A percentile compares a stretch with the other conserved stretches of the same genome.
Conservation (phyloP, 768 basidiomycete species). For the Krasilnikovozyma curviuscula region DNA sequence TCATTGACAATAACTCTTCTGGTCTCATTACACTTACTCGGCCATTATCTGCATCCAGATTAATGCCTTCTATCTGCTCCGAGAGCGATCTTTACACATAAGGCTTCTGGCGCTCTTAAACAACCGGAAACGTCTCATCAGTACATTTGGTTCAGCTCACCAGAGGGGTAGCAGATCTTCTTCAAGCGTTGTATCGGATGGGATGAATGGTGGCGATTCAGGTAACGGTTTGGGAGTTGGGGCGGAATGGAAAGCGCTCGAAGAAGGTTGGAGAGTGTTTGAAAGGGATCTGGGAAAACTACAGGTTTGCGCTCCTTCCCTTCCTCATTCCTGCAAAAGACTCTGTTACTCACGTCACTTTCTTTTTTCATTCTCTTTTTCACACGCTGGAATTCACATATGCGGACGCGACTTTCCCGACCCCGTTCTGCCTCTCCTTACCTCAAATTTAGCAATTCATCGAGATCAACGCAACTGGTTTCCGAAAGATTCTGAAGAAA, state of each 20-base stretch:
- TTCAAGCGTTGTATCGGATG: background rate
- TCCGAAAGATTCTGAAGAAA: constrained; percentile 93
- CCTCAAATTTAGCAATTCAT: constrained; percentile 61
- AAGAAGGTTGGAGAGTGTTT: constrained; percentile 84
- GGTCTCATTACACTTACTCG: background rate
- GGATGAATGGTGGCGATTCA: background rate
- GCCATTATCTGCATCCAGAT: constrained; percentile 38
- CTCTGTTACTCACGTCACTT: too few species aligned
- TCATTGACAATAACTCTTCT: background rate
- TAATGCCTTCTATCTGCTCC: constrained; percentile 92
- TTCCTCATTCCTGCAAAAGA: background rate
- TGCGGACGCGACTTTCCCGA: too few species aligned
- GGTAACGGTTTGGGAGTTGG: constrained; percentile 29
- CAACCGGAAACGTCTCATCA: constrained; percentile 56
- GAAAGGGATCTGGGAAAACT: constrained; percentile 88
- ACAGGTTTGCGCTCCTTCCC: constrained; percentile 39
- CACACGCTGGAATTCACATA: too few species aligned
- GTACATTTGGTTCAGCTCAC: background rate
- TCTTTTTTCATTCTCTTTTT: background rate
- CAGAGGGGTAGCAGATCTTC: background rate
- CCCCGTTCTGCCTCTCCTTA: background rate
- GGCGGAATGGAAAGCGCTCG: constrained; percentile 86
- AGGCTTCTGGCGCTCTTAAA: constrained; percentile 82
- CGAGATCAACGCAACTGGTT: constrained; percentile 90
- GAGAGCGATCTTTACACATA: constrained; percentile 81